These are phyloP conservation scores for Hydnum rufescens DNA, from an alignment of 768 basidiomycete species.

Conservation along the genomic window DNA sequence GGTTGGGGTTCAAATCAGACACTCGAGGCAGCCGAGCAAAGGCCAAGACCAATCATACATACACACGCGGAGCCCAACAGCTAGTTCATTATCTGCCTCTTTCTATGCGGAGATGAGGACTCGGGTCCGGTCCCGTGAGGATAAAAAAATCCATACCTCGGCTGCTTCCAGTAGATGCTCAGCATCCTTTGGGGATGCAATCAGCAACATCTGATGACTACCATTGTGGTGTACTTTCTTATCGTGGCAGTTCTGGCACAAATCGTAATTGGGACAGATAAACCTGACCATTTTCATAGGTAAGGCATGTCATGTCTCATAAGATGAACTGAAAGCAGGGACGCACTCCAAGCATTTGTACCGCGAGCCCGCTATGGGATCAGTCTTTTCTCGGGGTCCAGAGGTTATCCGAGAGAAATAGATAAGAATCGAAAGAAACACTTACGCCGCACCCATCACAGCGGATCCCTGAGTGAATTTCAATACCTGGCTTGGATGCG, in stretches of 20 bases:
- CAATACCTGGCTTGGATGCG: background rate
- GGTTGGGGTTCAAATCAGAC: background rate
- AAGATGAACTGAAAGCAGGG: background rate
- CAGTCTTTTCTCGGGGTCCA: background rate
- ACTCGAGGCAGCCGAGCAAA: background rate
- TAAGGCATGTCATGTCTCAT: background rate
- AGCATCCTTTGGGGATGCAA: background rate
- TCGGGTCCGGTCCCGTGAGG: background rate
- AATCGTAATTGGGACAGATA: conserved; percentile 7
- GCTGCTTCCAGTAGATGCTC: background rate
- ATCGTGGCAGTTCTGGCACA: conserved; percentile 6
- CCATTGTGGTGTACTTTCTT: background rate
- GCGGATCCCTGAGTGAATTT: conserved; percentile 2
- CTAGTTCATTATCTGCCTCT: background rate
- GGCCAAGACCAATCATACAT: background rate
- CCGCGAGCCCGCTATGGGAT: conserved; percentile 3
- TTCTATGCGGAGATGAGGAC: too few species aligned
- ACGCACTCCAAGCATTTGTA: conserved; percentile 9
- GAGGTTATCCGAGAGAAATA: background rate
- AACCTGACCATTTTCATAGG: background rate
- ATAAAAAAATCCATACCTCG: background rate
- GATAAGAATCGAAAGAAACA: background rate
- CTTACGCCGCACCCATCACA: conserved; percentile 8
- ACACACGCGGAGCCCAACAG: background rate
- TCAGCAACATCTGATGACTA: background rate